phyloP scores from a whole-genome alignment of 768 basidiomycete genomes.

The Phlebiopsis flavidoalba region DNA sequence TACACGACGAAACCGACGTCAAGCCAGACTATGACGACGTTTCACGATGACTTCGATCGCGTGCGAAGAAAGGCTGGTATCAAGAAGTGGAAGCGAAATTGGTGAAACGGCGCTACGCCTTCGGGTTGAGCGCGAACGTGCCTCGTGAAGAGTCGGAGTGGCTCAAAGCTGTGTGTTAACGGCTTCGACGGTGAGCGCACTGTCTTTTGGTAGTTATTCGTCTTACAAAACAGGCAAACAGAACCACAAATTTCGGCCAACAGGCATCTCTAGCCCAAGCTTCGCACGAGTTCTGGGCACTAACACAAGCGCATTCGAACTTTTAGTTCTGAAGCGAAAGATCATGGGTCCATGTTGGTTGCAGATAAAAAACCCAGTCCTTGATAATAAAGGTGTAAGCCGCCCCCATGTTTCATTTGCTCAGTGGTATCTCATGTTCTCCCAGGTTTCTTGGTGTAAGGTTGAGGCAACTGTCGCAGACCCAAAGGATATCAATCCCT shows the following conservation, averaged over 20 bases:
- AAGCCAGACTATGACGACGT: conserved; percentile 70
- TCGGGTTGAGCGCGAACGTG: conserved; percentile 76
- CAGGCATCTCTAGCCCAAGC: conserved; percentile 73
- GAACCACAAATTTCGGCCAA: conserved; percentile 72
- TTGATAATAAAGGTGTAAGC: conserved; percentile 78
- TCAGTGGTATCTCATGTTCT: background rate
- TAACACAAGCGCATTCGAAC: conserved; percentile 88
- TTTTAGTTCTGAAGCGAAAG: conserved; percentile 90
- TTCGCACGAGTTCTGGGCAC: conserved; percentile 89
- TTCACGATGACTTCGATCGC: conserved; percentile 75
- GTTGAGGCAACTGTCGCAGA: conserved; percentile 78
- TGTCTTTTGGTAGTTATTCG: background rate
- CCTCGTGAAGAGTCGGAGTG: conserved; percentile 78
- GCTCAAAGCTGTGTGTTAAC: conserved; percentile 94
- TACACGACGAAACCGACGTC: conserved; percentile 70
- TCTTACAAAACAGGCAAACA: conserved; percentile 22
- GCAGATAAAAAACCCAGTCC: conserved; percentile 66
- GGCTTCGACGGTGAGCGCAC: conserved; percentile 70
- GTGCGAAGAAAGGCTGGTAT: conserved; percentile 70
- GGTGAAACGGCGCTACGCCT: conserved; percentile 88
- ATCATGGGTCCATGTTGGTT: conserved; percentile 99
- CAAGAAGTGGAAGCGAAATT: conserved; percentile 70
- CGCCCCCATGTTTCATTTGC: background rate
- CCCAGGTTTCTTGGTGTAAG: conserved; percentile 94
- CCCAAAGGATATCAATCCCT: conserved; percentile 86